These are phyloP conservation scores for Fusarium nelsonii DNA, from an alignment of 2,329 filamentous ascomycete species.

Conservation along the genomic window DNA sequence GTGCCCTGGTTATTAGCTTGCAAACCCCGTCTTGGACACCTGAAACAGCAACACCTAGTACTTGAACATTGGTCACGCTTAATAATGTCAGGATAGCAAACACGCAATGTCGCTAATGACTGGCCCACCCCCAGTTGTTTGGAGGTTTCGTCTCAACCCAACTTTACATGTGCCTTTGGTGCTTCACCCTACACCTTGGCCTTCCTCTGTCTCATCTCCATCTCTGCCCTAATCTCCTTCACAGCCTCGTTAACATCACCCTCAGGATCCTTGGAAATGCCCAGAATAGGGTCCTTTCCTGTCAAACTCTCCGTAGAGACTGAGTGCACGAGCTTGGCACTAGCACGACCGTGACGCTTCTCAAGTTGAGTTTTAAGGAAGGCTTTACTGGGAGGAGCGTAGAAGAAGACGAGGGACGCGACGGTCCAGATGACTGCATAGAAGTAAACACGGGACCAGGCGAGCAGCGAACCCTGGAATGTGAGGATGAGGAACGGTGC, in stretches of 20 bases:
- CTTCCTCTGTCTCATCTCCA: conserved; percentile 64
- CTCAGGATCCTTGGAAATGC: conserved; percentile 81
- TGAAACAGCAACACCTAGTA: conserved; percentile 11
- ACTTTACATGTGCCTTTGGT: conserved; percentile 46
- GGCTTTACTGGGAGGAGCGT: conserved; percentile 76
- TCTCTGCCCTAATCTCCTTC: conserved; percentile 78
- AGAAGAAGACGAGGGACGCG: conserved; percentile 78
- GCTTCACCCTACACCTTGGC: conserved; percentile 72
- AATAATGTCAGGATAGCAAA: not conserved
- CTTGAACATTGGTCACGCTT: conserved; percentile 4
- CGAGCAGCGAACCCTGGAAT: conserved; percentile 75
- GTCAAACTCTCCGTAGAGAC: conserved; percentile 69
- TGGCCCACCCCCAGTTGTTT: not conserved
- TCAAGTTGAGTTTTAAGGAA: conserved; percentile 70
- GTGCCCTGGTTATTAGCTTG: not conserved
- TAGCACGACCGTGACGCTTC: conserved; percentile 63
- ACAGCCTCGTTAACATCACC: conserved; percentile 83
- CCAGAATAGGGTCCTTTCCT: conserved; percentile 74
- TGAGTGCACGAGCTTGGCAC: conserved; percentile 61
- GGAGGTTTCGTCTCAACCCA: conserved; percentile 7
- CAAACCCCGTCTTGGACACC: not conserved
- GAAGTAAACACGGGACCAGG: conserved; percentile 91
- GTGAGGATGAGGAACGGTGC: conserved; percentile 87
- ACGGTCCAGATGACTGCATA: conserved; percentile 80
- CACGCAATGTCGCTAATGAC: conserved; percentile 4